Evolutionary conservation across 371 early-diverging fungal genomes (phyloP).

Genomic region (Catenaria anguillulae): DNA sequence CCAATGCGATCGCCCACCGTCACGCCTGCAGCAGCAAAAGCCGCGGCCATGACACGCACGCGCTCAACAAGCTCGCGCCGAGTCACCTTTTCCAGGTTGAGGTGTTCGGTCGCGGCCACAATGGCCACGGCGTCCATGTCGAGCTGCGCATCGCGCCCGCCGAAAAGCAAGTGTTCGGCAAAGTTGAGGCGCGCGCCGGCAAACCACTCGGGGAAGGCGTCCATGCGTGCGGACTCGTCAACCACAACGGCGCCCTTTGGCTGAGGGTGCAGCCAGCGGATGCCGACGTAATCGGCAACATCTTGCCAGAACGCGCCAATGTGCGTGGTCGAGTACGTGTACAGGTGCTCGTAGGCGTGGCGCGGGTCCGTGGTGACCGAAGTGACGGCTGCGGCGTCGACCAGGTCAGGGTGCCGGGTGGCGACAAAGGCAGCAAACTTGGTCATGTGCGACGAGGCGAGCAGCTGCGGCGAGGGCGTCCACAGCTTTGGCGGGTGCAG

Average conservation of each 20-base stretch:
- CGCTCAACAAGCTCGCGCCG: constrained; percentile 57
- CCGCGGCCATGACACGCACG: constrained; percentile 56
- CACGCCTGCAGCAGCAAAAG: constrained; percentile 56
- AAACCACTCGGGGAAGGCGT: constrained; percentile 83
- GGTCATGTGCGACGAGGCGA: constrained; percentile 2
- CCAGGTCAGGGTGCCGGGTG: neutral
- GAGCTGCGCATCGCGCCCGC: constrained; percentile 16
- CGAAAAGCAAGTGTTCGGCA: constrained; percentile 75
- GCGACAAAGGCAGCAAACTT: neutral
- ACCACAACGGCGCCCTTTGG: constrained; percentile 25
- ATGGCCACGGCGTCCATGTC: constrained; percentile 48
- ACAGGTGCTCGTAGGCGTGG: neutral
- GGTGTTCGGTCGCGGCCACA: constrained; percentile 43
- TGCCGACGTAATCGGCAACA: constrained; percentile 66
- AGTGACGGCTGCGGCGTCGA: neutral
- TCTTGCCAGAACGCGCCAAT: constrained; percentile 64
- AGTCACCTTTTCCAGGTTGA: constrained; percentile 37
- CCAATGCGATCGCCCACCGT: constrained; percentile 77
- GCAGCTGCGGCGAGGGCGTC: constrained; percentile 2
- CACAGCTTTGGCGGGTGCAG: neutral
- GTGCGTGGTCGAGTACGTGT: constrained; percentile 4
- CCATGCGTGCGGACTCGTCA: constrained; percentile 54
- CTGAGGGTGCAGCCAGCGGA: neutral
- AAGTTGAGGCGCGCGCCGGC: constrained; percentile 67
- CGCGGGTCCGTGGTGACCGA: neutral